A percentile compares a stretch with the other conserved stretches of the same genome.
These are phyloP conservation scores for Puccinia polysora DNA, from an alignment of 1,284 basidiomycete genomes.

Conservation along the genomic window DNA sequence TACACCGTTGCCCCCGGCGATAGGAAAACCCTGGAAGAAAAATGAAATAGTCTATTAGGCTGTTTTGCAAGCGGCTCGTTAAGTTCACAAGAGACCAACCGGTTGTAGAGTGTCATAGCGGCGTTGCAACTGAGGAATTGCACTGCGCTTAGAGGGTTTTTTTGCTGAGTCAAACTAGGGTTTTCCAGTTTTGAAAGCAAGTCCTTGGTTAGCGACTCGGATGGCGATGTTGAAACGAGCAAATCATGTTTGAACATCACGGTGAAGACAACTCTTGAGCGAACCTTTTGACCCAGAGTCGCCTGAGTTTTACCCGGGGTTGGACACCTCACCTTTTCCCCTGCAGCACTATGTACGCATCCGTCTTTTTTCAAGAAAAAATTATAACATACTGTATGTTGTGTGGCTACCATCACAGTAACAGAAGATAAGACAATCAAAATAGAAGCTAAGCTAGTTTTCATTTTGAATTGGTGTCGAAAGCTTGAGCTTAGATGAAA, in stretches of 20 bases:
- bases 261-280: not conserved
- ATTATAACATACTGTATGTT: slow-evolving; percentile 26
- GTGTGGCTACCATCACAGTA: slow-evolving; percentile 13
- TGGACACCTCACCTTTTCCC: not conserved
- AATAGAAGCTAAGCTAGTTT: not conserved
- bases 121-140: not conserved
- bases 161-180: not conserved
- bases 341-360: slow-evolving; percentile 17
- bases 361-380: slow-evolving; percentile 34
- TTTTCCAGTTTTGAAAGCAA: not conserved
- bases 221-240: not conserved
- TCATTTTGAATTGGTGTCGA: not conserved
- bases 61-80: not conserved
- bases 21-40: not conserved
- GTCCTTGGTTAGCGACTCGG: not conserved
- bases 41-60: not conserved
- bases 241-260: not conserved
- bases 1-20: slow-evolving; percentile 24
- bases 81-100: not conserved
- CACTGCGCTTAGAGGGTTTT: not conserved
- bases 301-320: not conserved
- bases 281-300: not conserved
- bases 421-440: not conserved
- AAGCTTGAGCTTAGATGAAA: too few relatives aligned
- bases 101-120: slow-evolving; percentile 26